Conservation (phyloP, 805 yeast genomes). For the Nakazawaea siamensis region DNA sequence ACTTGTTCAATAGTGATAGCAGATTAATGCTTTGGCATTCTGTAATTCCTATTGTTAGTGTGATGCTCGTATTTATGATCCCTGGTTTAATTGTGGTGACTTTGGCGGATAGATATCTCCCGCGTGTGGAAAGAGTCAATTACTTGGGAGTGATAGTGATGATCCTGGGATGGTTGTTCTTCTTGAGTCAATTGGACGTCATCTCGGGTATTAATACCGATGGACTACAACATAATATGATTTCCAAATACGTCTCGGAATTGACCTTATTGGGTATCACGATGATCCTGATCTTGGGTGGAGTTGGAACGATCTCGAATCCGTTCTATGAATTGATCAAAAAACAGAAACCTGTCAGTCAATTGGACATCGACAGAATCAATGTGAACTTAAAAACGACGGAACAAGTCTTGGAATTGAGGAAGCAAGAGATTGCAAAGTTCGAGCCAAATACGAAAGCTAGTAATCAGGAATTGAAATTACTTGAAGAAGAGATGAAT, state of each 20-base stretch:
- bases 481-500: constrained; percentile 6
- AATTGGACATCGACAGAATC: constrained; percentile 24
- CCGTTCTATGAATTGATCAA: constrained; percentile 23
- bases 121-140: constrained; percentile 14
- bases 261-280: constrained; percentile 40
- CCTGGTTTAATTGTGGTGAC: constrained; percentile 29
- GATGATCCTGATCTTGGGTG: constrained; percentile 41
- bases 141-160: constrained; percentile 2
- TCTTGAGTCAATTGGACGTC: constrained; percentile 24
- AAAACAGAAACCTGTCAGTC: constrained; percentile 17
- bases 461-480: constrained; percentile 6
- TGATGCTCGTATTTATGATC: constrained; percentile 30
- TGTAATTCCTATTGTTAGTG: constrained; percentile 28
- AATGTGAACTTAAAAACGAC: constrained; percentile 35
- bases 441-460: constrained; percentile 23
- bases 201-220: constrained; percentile 23
- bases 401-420: constrained; percentile 22
- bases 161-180: constrained; percentile 5
- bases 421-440: constrained; percentile 24
- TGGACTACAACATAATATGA: constrained; percentile 18
- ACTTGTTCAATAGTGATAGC: constrained; percentile 16
- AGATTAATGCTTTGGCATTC: constrained; percentile 28
- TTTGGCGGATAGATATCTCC: constrained; percentile 22
- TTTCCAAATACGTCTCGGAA: constrained; percentile 36
- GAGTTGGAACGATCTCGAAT: constrained; percentile 43